These are phyloP conservation scores for Sarcomyxa edulis DNA, from an alignment of 768 basidiomycete species.

Conservation along the genomic window DNA sequence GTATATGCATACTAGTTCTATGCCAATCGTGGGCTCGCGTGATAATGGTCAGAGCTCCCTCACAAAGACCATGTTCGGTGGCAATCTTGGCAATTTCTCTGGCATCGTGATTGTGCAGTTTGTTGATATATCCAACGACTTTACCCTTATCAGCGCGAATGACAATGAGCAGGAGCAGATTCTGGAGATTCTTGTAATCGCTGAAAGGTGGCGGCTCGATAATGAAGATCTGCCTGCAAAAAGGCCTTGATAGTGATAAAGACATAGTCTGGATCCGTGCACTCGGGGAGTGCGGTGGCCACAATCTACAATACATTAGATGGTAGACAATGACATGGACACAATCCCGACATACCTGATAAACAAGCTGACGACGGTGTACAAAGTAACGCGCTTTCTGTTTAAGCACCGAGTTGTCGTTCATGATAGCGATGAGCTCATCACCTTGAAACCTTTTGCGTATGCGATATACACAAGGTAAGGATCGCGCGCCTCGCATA, in stretches of 20 bases:
- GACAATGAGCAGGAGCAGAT: slow-evolving; percentile 89
- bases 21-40: slow-evolving; percentile 96
- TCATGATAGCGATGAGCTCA: slow-evolving; percentile 93
- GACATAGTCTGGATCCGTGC: slow-evolving; percentile 97
- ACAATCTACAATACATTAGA: slow-evolving; percentile 53
- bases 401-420: slow-evolving; percentile 99
- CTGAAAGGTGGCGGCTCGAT: slow-evolving; percentile 96
- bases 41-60: slow-evolving; percentile 97
- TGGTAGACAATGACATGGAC: slow-evolving; percentile 1
- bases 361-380: slow-evolving; percentile 89
- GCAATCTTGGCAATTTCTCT: slow-evolving; percentile 96
- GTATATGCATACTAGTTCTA: slow-evolving; percentile 98
- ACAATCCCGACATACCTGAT: slow-evolving; percentile 55
- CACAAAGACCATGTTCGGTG: slow-evolving; percentile 90
- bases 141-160: slow-evolving; percentile 98
- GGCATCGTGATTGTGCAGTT: slow-evolving; percentile 91
- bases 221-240: slow-evolving; percentile 90
- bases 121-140: slow-evolving; percentile 97
- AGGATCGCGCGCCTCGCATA: slow-evolving; percentile 97
- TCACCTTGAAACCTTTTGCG: slow-evolving; percentile 98
- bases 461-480: slow-evolving; percentile 99
- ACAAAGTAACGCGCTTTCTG: slow-evolving; percentile 98
- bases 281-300: slow-evolving; percentile 93
- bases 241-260: slow-evolving; percentile 98
- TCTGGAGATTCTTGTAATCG: slow-evolving; percentile 96